A percentile compares a stretch with the other conserved stretches of the same genome.
Evolutionary conservation across 495 filamentous ascomycete genomes (phyloP).

Genomic region (Talaromyces adpressus): DNA sequence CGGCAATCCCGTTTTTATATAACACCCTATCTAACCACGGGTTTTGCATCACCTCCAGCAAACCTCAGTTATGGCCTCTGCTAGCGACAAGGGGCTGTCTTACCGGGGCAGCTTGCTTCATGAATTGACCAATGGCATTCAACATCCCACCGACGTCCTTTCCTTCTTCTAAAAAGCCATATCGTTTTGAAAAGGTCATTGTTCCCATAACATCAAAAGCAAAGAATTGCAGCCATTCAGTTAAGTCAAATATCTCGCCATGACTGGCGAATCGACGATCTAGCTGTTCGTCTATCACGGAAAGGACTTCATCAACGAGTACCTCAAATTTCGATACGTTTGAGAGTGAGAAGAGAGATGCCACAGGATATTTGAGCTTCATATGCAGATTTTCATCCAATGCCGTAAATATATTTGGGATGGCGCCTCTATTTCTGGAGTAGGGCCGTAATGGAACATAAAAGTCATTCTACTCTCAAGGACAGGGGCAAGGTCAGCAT

Average conservation of each 20-base stretch:
- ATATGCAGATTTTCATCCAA: conserved; percentile 33
- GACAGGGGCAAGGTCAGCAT: too few relatives aligned
- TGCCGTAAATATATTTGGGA: conserved; percentile 29
- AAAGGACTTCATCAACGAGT: conserved; percentile 23
- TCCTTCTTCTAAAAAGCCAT: conserved; percentile 34
- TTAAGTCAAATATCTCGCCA: conserved; percentile 13
- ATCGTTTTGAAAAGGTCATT: conserved; percentile 25
- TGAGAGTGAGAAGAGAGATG: conserved; percentile 18
- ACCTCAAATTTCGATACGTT: conserved; percentile 25
- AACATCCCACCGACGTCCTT: conserved; percentile 34
- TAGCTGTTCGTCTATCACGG: conserved; percentile 17
- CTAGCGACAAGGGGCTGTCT: not conserved
- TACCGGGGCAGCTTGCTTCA: conserved; percentile 21
- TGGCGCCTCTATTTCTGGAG: conserved; percentile 3
- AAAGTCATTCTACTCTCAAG: conserved; percentile 15
- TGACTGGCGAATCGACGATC: conserved; percentile 21
- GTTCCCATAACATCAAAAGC: conserved; percentile 39
- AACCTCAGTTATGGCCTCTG: not conserved
- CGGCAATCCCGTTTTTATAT: conserved; percentile 16
- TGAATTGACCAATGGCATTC: conserved; percentile 17
- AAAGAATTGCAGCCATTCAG: conserved; percentile 41
- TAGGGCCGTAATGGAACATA: conserved; percentile 23
- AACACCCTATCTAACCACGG: conserved; percentile 29
- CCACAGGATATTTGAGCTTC: conserved; percentile 33
- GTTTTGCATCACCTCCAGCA: conserved; percentile 23